Evolutionary conservation across 495 filamentous ascomycete species (phyloP), one percentile per base, ranked within the genome.

Genomic region (Penicillium maclennaniae): DNA sequence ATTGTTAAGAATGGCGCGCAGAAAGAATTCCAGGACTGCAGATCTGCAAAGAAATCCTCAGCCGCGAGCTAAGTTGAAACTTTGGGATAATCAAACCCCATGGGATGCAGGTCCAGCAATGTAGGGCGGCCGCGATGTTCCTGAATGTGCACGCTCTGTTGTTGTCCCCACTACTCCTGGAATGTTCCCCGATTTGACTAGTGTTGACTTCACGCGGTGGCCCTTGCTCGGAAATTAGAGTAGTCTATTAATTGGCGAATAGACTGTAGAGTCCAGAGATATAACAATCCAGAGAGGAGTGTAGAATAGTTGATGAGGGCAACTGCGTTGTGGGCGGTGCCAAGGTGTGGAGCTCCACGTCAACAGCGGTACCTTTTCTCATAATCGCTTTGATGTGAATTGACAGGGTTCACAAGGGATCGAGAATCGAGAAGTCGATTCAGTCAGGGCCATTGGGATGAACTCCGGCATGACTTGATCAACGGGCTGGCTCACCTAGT

Each of bases 1-100:
- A 58, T 55, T 61, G 51, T 61, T 63, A 50, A 56, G 49, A 51
- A 28, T 54, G 49, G 55, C 25, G 34, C 46, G 43, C 16, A 45
- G 44, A 23, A 52, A 53, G 57, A 66, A 61, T 63, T 50, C 51
- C 42, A 37, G 42, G 27, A 34, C 28, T 49, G 58, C 40, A 44
- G 63, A 66, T 64, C 63, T 43, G 43, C 50, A 43, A 49, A 43
- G 28, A 21, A 50, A 26, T 48, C 25, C 53, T 47, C 37, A 47
- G 34, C 47, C 31, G 16, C 16, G 21, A 44, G 16, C 12, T 19
- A 25, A 15, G n/a, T 26, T 20, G 5, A 50, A 25, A 21, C 17
- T 10, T 36, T 14, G 16, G 17, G 27, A n/a, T 7, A 16, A n/a
- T 15, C 25, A 28, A 39, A 40, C 31, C 26, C 10, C 28, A 20